A percentile compares a stretch with the other conserved stretches of the same genome.
Conservation (phyloP, 1,284 basidiomycete species). For the Sanguinoderma infundibulare region DNA sequence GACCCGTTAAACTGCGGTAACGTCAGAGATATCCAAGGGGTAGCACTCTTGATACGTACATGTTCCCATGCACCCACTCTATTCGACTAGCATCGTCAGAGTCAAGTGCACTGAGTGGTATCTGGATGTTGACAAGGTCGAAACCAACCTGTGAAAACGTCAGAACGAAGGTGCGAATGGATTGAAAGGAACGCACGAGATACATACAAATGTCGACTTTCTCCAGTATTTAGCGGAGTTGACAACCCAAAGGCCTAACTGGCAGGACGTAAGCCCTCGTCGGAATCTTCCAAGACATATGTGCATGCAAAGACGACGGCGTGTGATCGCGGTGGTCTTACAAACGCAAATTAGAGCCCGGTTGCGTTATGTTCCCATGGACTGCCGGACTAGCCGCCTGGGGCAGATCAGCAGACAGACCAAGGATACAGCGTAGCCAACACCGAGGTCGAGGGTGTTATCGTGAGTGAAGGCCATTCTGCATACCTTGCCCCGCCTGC, state of each 20-base stretch:
- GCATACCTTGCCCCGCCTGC: background rate
- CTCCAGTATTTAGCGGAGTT: conserved; percentile 75
- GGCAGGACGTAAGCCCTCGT: background rate
- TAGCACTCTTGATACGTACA: conserved; percentile 47
- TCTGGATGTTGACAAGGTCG: conserved; percentile 74
- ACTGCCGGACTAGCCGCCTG: background rate
- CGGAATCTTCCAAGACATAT: background rate
- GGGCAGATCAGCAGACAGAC: background rate
- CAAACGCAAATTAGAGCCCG: background rate
- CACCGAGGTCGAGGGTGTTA: background rate
- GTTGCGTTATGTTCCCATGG: background rate
- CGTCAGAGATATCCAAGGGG: conserved; percentile 2
- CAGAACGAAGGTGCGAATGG: background rate
- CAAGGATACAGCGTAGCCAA: background rate
- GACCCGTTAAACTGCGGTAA: conserved; percentile 60
- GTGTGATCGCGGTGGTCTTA: background rate
- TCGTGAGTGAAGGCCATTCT: background rate
- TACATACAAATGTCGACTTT: conserved; percentile 62
- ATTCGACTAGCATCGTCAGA: conserved; percentile 54
- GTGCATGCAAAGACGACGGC: background rate
- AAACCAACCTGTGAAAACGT: conserved; percentile 59
- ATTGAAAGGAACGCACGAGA: background rate
- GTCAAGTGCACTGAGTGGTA: conserved; percentile 54
- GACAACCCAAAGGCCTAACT: conserved; percentile 73
- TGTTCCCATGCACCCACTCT: conserved; percentile 74